These are phyloP conservation scores for Acanthamoeba sp. DNA, from an alignment of 208 protist species.

Conservation along the genomic window DNA sequence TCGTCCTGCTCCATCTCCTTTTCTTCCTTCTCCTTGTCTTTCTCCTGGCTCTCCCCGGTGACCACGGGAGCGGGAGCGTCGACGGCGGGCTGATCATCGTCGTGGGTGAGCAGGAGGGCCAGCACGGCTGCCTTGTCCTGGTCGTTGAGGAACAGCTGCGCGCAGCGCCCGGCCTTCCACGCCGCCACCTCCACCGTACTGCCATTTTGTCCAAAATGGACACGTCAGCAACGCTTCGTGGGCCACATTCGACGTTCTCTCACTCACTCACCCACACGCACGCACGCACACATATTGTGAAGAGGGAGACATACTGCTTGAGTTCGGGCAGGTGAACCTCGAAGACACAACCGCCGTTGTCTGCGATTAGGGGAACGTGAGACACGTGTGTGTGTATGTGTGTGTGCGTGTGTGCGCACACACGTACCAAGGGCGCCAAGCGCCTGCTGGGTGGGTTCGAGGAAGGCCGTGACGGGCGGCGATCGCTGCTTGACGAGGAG, in stretches of 20 bases:
- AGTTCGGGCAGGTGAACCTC: slow-evolving; percentile 19
- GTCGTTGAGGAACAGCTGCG: slow-evolving; percentile 25
- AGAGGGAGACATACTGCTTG: not conserved
- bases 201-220: not conserved
- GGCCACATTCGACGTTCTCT: not conserved
- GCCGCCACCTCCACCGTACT: slow-evolving; percentile 13
- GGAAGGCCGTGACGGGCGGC: slow-evolving; percentile 10
- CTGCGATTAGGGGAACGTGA: not conserved
- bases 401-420: not conserved
- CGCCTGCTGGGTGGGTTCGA: not conserved
- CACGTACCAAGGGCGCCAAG: slow-evolving; percentile 15
- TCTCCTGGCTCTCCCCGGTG: not conserved
- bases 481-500: slow-evolving; percentile 43
- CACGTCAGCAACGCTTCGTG: not conserved
- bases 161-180: slow-evolving; percentile 19
- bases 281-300: too few species aligned
- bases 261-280: too few species aligned
- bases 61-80: not conserved
- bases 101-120: not conserved
- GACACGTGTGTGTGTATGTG: too few species aligned
- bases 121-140: slow-evolving; percentile 29
- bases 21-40: not conserved
- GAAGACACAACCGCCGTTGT: slow-evolving; percentile 46
- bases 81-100: not conserved
- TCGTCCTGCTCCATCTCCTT: too few species aligned